Evolutionary conservation across 371 early-diverging fungal species (phyloP), one percentile per base, ranked within the genome.

Genomic region (Mucor circinelloides): DNA sequence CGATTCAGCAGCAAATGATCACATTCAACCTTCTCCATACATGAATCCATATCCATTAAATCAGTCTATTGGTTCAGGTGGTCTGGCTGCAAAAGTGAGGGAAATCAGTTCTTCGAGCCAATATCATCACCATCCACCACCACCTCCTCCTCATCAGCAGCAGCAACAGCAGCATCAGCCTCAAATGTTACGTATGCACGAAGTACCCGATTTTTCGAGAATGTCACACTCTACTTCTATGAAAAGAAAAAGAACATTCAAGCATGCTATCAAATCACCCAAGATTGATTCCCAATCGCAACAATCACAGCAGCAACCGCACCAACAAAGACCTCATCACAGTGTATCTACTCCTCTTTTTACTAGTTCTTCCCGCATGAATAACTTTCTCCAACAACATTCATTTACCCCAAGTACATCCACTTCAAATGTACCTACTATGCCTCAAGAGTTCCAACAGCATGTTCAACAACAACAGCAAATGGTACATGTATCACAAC

Each of bases 301-400:
- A 42, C 42, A 42, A 42, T 17, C 42, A 17, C 42, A 42, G 6
- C 42, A 42, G 50, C 59, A 34, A 17, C 38, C 59, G 19, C 60
- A 9, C 28, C 30, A 58, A 34, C 32, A 58, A 32, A 36, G 63
- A 23, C 70, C 70, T 36, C 62, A 54, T 31, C 44, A 70, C 19
- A 72, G 70, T 46, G 48, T 64, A 23, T 76, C 76, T 15, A 72
- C 76, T 1, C 76, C 76, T 10, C 58, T 76, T 13, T 67, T 62
- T 60, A 63, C 32, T 28, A 34, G 38, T 36, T 50, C 58, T n/a
- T 55, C 56, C 30, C 56, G 56, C 15, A 55, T 55, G 23, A 42
- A 46, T 36, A n/a, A 31, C 15, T 36, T 59, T 31, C 44, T 27
- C 28, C 48, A 36, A 31, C 40, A 58, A 32, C 32, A 30, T 23